phyloP scores from a whole-genome alignment of 2,329 filamentous ascomycete genomes.

The Sporothrix pseudoabietina region DNA sequence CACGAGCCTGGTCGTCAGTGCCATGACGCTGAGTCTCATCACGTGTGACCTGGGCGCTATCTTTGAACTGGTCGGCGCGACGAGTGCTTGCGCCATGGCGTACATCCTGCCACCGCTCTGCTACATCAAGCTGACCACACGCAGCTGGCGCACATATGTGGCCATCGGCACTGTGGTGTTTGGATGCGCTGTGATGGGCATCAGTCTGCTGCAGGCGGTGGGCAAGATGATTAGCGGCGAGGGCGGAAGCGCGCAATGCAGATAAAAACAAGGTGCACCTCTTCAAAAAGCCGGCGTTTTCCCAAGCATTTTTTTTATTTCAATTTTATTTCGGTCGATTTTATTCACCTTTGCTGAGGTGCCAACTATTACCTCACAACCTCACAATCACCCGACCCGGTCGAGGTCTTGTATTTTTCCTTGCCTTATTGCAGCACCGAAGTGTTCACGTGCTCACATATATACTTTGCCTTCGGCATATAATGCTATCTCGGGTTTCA shows the following conservation, averaged over 20 bases:
- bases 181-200: slow-evolving; percentile 76
- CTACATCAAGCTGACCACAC: slow-evolving; percentile 86
- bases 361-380: neutral
- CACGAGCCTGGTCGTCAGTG: slow-evolving; percentile 75
- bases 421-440: slow-evolving; percentile 1
- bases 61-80: slow-evolving; percentile 94
- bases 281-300: neutral
- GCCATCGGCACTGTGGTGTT: slow-evolving; percentile 75
- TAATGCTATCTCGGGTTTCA: neutral
- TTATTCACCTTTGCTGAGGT: neutral
- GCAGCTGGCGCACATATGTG: slow-evolving; percentile 72
- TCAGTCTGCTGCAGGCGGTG: slow-evolving; percentile 73
- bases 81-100: slow-evolving; percentile 88
- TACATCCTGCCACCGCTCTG: slow-evolving; percentile 95
- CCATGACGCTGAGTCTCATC: slow-evolving; percentile 75
- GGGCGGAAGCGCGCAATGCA: slow-evolving; percentile 30
- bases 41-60: slow-evolving; percentile 94
- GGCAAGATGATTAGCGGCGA: slow-evolving; percentile 60
- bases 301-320: neutral
- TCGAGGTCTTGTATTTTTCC: neutral
- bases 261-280: slow-evolving; percentile 8
- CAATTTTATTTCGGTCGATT: neutral
- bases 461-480: neutral
- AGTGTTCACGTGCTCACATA: slow-evolving; percentile 16
- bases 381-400: neutral